Conservation (phyloP, 2,329 filamentous ascomycete genomes). For the Annulohypoxylon truncatum region DNA sequence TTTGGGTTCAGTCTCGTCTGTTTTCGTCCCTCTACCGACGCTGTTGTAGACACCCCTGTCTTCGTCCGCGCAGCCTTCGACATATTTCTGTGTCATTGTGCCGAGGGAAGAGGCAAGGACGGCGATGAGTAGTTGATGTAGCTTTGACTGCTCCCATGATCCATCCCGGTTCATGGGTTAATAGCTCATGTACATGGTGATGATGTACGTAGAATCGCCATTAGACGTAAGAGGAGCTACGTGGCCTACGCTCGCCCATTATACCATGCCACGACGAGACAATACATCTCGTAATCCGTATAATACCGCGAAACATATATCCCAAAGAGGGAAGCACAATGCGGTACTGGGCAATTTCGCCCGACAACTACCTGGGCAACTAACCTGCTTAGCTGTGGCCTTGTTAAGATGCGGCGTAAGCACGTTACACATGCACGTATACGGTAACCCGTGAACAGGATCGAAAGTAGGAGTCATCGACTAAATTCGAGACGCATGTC, state of each 20-base stretch:
- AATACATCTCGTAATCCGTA: constrained; percentile 8
- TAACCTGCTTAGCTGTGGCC: background rate
- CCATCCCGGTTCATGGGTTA: constrained; percentile 38
- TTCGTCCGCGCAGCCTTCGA: constrained; percentile 12
- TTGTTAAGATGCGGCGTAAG: constrained; percentile 28
- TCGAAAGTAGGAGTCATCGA: constrained; percentile 19
- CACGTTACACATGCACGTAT: constrained; percentile 29
- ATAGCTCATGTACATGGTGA: constrained; percentile 35
- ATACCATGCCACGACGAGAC: constrained; percentile 17
- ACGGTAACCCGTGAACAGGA: constrained; percentile 27
- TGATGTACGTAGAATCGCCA: constrained; percentile 9
- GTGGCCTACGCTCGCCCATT: constrained; percentile 20
- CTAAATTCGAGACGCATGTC: constrained; percentile 35
- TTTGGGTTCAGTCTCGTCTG: constrained; percentile 18
- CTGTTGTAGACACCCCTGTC: constrained; percentile 19
- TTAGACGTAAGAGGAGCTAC: constrained; percentile 14
- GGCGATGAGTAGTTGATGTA: constrained; percentile 1
- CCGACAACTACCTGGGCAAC: background rate
- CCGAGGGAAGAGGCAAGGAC: constrained; percentile 8
- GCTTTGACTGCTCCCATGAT: constrained; percentile 20
- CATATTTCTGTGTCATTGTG: constrained; percentile 25
- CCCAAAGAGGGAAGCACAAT: constrained; percentile 22
- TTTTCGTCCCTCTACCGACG: constrained; percentile 14
- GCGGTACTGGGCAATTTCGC: constrained; percentile 10
- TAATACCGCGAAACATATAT: constrained; percentile 25